phyloP scores from a whole-genome alignment of 768 basidiomycete genomes.

The Cyclocybe aegerita region DNA sequence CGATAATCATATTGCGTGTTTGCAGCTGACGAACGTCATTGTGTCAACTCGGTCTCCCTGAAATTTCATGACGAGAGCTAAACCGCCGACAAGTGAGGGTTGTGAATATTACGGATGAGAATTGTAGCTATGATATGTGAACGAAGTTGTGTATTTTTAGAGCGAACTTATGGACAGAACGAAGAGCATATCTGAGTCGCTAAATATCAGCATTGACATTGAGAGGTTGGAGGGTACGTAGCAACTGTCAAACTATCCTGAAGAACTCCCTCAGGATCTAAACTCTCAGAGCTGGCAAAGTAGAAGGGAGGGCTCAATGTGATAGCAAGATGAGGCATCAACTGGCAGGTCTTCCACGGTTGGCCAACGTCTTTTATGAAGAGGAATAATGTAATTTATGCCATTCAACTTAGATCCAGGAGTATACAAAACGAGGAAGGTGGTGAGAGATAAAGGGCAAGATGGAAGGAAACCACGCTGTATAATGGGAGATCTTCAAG shows the following conservation, averaged over 20 bases:
- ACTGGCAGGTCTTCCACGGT: background rate
- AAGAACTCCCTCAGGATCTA: too few relatives aligned
- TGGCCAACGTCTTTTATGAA: background rate
- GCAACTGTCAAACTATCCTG: too few relatives aligned
- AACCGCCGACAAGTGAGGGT: background rate
- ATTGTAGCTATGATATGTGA: too few relatives aligned
- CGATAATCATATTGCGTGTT: background rate
- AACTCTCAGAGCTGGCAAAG: too few relatives aligned
- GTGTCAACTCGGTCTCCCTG: slow-evolving; percentile 87
- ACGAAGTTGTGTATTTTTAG: background rate
- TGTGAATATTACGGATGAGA: background rate
- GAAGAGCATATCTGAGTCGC: too few relatives aligned
- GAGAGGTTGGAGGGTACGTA: too few relatives aligned
- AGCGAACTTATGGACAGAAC: background rate
- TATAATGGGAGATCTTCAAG: background rate
- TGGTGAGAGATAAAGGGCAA: slow-evolving; percentile 7
- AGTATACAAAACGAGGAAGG: slow-evolving; percentile 17
- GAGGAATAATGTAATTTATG: slow-evolving; percentile 2
- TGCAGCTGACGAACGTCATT: slow-evolving; percentile 80
- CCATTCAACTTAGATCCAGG: slow-evolving; percentile 15
- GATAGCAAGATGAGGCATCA: too few relatives aligned
- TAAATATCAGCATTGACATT: too few relatives aligned
- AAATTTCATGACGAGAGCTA: slow-evolving; percentile 61
- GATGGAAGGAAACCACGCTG: slow-evolving; percentile 3
- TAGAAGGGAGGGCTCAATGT: too few relatives aligned